Base-by-base conservation (phyloP, 352 stramenopile genomes). In the Phytophthora sp. region DNA sequence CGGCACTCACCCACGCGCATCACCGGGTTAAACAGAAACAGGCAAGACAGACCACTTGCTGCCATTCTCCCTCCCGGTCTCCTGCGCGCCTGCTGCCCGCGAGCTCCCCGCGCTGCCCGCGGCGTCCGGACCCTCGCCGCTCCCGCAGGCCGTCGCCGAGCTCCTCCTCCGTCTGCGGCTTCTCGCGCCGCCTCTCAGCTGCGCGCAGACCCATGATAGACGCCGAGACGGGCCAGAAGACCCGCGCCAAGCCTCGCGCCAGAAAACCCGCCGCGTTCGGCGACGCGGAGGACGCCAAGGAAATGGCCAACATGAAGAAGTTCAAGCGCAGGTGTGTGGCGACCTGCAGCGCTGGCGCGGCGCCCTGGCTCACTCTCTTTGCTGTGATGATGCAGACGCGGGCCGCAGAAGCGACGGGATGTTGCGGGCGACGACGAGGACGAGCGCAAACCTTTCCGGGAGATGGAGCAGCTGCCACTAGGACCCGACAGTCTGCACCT, bases 331-430 rank as follows among this genome's bases (percentile, higher is more conserved):
- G 64, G 74, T 83, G 39, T 24, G 68, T 64, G 4, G 1, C 26
- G 31, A 17, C 18, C 11, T 1, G 9, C n/a, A n/a, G n/a, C n/a
- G n/a, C n/a, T n/a, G n/a, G n/a, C n/a, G n/a, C n/a, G n/a, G n/a
- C n/a, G n/a, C n/a, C n/a, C n/a, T n/a, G n/a, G n/a, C n/a, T n/a
- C n/a, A n/a, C n/a, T n/a, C n/a, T n/a, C 50, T 41, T 45, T 24
- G 27, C 8, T 54, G 8, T 60, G 12, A 10, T 51, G 8, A 21
- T 39, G 35, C 45, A 89, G 80, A 38, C 82, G 82, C 11, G 62
- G 59, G 5, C 58, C 68, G 4, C 72, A 79, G 35, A 88, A 91
- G 59, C 85, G 86, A 51, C 74, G 85, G 18, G 76, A 81, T 21
- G 60, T 18, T 45, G 61, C 69, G 32, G 68, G 59, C 1, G 74